These are phyloP conservation scores for Leptosphaerulina australis DNA, from an alignment of 2,329 filamentous ascomycete species.

Conservation along the genomic window DNA sequence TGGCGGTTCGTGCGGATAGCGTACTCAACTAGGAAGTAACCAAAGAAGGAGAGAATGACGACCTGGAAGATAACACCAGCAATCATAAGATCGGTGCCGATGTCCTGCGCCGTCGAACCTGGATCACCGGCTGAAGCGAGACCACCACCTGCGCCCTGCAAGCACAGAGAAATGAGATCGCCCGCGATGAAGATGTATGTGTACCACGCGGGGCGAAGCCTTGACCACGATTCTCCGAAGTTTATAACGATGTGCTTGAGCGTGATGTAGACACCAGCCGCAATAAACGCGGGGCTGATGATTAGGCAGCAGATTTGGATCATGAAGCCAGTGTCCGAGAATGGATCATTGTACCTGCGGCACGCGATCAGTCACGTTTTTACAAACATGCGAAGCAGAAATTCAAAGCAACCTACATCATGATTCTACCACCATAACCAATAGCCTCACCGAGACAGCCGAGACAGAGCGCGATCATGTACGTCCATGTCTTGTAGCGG, in stretches of 20 bases:
- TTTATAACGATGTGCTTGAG: slow-evolving; percentile 63
- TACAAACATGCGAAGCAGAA: neutral
- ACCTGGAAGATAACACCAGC: slow-evolving; percentile 65
- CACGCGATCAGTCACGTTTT: slow-evolving; percentile 5
- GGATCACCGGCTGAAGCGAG: slow-evolving; percentile 59
- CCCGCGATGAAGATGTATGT: slow-evolving; percentile 66
- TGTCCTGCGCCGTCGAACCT: slow-evolving; percentile 47
- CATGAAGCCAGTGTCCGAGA: slow-evolving; percentile 54
- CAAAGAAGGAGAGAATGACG: slow-evolving; percentile 58
- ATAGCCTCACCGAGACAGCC: slow-evolving; percentile 59
- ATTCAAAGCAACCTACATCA: slow-evolving; percentile 49
- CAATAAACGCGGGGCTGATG: slow-evolving; percentile 62
- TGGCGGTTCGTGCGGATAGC: slow-evolving; percentile 38
- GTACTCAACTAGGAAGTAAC: slow-evolving; percentile 50
- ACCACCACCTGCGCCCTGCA: slow-evolving; percentile 65
- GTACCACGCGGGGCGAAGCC: slow-evolving; percentile 51
- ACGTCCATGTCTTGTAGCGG: slow-evolving; percentile 62
- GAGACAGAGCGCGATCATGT: slow-evolving; percentile 56
- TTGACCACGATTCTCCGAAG: slow-evolving; percentile 53
- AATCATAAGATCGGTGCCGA: slow-evolving; percentile 63
- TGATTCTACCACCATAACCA: slow-evolving; percentile 62
- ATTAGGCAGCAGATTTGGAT: slow-evolving; percentile 64
- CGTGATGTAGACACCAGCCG: slow-evolving; percentile 62
- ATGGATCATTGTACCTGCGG: slow-evolving; percentile 54
- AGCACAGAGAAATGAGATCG: slow-evolving; percentile 63